Percentiles rank a stretch among this genome's conserved stretches.
Conservation (phyloP, 2,329 filamentous ascomycete species). For the Penicillium corylophilum region DNA sequence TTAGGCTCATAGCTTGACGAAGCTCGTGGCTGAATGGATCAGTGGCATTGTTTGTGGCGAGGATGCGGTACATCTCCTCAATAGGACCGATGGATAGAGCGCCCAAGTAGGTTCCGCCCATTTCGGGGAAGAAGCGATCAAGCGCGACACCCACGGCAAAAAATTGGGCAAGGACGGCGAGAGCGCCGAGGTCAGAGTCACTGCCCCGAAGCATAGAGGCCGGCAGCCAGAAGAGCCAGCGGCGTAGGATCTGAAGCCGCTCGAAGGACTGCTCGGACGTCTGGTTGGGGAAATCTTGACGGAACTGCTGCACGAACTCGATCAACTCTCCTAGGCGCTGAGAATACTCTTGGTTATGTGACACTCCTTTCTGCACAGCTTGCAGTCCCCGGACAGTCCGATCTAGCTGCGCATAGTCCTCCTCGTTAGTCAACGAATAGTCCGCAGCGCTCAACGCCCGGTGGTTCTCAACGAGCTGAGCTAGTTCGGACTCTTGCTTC, state of each 20-base stretch:
- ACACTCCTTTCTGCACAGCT: constrained; percentile 60
- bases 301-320: constrained; percentile 69
- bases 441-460: constrained; percentile 37
- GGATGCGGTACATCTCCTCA: constrained; percentile 77
- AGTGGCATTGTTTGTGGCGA: constrained; percentile 66
- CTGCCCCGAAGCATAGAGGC: constrained; percentile 77
- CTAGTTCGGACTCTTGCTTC: constrained; percentile 77
- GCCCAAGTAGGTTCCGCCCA: constrained; percentile 85
- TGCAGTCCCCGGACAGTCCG: constrained; percentile 64
- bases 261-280: constrained; percentile 84
- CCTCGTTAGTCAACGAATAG: constrained; percentile 50
- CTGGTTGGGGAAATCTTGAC: constrained; percentile 67
- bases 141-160: constrained; percentile 85
- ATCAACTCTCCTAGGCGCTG: constrained; percentile 68
- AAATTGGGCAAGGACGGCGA: constrained; percentile 85
- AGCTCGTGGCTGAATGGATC: constrained; percentile 57
- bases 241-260: constrained; percentile 80
- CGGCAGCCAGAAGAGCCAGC: constrained; percentile 96
- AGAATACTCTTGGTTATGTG: constrained; percentile 67
- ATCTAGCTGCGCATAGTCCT: constrained; percentile 68
- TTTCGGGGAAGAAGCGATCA: constrained; percentile 87
- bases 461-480: constrained; percentile 43
- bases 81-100: constrained; percentile 76
- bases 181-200: constrained; percentile 70
- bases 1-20: constrained; percentile 64